These are phyloP conservation scores for Mortierella sp. DNA, from an alignment of 371 early-diverging fungal species.

Conservation along the genomic window DNA sequence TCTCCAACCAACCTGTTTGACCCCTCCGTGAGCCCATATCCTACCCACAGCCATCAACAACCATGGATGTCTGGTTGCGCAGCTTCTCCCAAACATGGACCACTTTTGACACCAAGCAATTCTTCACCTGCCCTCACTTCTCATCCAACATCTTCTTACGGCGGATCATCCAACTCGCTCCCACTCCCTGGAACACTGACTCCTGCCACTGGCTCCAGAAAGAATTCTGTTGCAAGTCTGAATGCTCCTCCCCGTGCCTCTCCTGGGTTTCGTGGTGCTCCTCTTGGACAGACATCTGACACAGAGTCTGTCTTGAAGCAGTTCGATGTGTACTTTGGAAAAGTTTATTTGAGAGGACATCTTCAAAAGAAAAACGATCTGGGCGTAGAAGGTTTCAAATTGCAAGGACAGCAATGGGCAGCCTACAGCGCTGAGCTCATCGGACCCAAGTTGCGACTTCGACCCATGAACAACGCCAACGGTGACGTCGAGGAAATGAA, in stretches of 20 bases:
- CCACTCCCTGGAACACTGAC: slow-evolving; percentile 34
- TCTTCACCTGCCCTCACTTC: slow-evolving; percentile 37
- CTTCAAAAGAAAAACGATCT: slow-evolving; percentile 52
- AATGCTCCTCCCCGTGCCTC: slow-evolving; percentile 18
- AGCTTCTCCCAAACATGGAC: slow-evolving; percentile 42
- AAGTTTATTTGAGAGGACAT: slow-evolving; percentile 44
- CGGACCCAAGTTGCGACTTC: slow-evolving; percentile 41
- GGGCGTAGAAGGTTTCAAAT: slow-evolving; percentile 42
- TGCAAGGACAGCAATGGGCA: slow-evolving; percentile 50
- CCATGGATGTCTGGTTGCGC: slow-evolving; percentile 15
- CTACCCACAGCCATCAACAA: slow-evolving; percentile 15
- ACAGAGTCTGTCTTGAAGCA: slow-evolving; percentile 57
- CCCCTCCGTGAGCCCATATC: slow-evolving; percentile 13
- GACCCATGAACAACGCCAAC: slow-evolving; percentile 28
- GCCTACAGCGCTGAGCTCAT: slow-evolving; percentile 43
- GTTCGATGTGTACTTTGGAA: slow-evolving; percentile 53
- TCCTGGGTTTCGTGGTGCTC: slow-evolving; percentile 55
- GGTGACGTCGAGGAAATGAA: slow-evolving; percentile 39
- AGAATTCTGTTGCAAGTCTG: slow-evolving; percentile 44
- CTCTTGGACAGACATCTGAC: slow-evolving; percentile 54
- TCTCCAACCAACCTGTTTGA: slow-evolving; percentile 19
- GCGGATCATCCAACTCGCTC: slow-evolving; percentile 30
- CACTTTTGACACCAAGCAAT: slow-evolving; percentile 32
- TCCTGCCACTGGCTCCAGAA: slow-evolving; percentile 36
- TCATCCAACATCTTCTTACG: slow-evolving; percentile 14